phyloP scores from a whole-genome alignment of 352 stramenopile species.

The Peronospora destructor region DNA sequence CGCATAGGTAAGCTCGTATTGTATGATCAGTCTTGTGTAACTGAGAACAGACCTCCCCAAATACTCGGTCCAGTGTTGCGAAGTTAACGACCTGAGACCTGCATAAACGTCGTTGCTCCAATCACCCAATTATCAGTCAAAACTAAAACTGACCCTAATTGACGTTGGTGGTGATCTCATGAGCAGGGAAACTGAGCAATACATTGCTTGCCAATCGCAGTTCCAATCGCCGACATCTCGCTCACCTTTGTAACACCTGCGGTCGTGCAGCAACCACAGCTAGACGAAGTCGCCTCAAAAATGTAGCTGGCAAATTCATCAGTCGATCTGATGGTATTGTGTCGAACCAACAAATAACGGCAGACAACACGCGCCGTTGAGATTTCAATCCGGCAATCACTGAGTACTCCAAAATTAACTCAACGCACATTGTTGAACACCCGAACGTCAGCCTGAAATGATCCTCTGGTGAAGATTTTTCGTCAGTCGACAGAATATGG shows the following conservation, averaged over 20 bases:
- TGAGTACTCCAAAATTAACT: slow-evolving; percentile 19
- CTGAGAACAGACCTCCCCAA: too few relatives aligned
- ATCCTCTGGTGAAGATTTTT: slow-evolving; percentile 10
- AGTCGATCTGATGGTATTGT: slow-evolving; percentile 6
- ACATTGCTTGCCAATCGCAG: not conserved
- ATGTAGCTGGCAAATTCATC: slow-evolving; percentile 11
- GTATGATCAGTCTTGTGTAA: too few relatives aligned
- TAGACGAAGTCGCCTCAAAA: slow-evolving; percentile 27
- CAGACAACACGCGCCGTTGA: slow-evolving; percentile 11
- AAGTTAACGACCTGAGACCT: too few relatives aligned
- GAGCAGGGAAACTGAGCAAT: not conserved
- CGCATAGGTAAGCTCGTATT: too few relatives aligned
- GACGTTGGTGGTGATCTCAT: not conserved
- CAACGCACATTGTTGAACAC: slow-evolving; percentile 14
- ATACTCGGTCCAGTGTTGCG: too few relatives aligned
- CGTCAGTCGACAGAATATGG: slow-evolving; percentile 15
- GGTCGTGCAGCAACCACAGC: slow-evolving; percentile 25
- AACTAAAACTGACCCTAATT: not conserved
- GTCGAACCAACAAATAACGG: slow-evolving; percentile 25
- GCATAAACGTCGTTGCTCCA: not conserved
- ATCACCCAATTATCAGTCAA: too few relatives aligned
- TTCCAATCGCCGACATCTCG: not conserved
- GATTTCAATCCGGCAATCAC: not conserved
- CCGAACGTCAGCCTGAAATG: slow-evolving; percentile 9
- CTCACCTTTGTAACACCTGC: not conserved